Conservation (phyloP, 2,329 filamentous ascomycete genomes). For the Fusarium austroafricanum region DNA sequence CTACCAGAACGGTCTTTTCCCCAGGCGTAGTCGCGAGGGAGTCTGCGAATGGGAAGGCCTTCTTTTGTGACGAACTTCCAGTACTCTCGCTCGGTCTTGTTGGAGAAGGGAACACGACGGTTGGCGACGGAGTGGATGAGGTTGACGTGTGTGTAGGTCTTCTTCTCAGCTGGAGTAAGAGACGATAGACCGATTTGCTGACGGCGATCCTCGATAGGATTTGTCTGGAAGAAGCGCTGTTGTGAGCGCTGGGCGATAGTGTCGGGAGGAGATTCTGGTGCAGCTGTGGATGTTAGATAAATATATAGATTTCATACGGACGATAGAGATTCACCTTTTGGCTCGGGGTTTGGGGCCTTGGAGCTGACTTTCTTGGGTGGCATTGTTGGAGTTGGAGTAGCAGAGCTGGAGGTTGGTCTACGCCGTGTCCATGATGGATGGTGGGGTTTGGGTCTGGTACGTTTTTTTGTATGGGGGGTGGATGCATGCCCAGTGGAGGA, state of each 20-base stretch:
- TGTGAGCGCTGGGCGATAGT: slow-evolving; percentile 63
- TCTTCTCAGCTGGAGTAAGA: slow-evolving; percentile 61
- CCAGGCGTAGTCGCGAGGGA: slow-evolving; percentile 58
- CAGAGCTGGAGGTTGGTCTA: slow-evolving; percentile 19
- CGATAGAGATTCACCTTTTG: slow-evolving; percentile 24
- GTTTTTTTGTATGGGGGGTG: slow-evolving; percentile 37
- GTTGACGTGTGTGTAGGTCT: slow-evolving; percentile 60
- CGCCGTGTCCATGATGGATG: slow-evolving; percentile 43
- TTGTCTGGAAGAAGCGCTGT: slow-evolving; percentile 62
- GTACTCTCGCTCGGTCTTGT: slow-evolving; percentile 66
- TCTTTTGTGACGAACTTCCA: slow-evolving; percentile 68
- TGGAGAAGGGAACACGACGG: slow-evolving; percentile 50
- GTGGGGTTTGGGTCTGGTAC: slow-evolving; percentile 43
- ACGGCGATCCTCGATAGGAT: slow-evolving; percentile 60
- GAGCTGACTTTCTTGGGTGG: slow-evolving; percentile 54
- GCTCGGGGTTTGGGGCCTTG: slow-evolving; percentile 46
- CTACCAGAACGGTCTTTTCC: slow-evolving; percentile 63
- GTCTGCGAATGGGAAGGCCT: slow-evolving; percentile 60
- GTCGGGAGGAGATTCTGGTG: slow-evolving; percentile 52
- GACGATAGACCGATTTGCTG: slow-evolving; percentile 59
- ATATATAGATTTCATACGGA: background rate
- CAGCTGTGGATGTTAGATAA: slow-evolving; percentile 26
- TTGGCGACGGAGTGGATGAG: slow-evolving; percentile 58
- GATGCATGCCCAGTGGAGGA: slow-evolving; percentile 7
- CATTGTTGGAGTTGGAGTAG: slow-evolving; percentile 46